Percentiles rank a stretch among this genome's conserved stretches.
Evolutionary conservation across 2,329 filamentous ascomycete species (phyloP).

Genomic region (Calonectria montana): DNA sequence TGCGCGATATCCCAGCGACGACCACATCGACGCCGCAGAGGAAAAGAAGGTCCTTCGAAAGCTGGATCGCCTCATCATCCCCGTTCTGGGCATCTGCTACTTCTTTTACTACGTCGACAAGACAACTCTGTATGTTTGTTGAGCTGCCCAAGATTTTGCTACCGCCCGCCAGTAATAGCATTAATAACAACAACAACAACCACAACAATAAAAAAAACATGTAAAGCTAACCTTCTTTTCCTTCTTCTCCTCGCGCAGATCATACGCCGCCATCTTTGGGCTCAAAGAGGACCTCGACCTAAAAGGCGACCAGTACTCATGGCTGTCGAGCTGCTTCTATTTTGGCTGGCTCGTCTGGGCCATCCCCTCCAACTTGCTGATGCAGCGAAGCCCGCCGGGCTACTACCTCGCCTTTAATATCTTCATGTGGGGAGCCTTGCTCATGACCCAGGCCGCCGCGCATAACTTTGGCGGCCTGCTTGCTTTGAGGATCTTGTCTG

Average conservation of each 20-base stretch:
- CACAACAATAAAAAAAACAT: not conserved
- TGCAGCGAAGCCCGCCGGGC: conserved; percentile 49
- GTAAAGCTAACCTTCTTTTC: not conserved
- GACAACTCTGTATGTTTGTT: conserved; percentile 57
- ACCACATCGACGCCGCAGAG: conserved; percentile 48
- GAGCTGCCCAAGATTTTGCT: not conserved
- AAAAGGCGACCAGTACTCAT: conserved; percentile 67
- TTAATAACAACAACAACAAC: not conserved
- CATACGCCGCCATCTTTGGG: conserved; percentile 74
- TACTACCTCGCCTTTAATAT: conserved; percentile 58
- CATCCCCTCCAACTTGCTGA: conserved; percentile 46
- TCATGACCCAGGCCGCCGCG: conserved; percentile 64
- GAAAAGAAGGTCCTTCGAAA: conserved; percentile 51
- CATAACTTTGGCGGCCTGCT: conserved; percentile 67
- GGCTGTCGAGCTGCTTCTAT: conserved; percentile 51
- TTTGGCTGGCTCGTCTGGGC: conserved; percentile 54
- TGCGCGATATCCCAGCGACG: conserved; percentile 50
- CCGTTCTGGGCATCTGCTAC: conserved; percentile 53
- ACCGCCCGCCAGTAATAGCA: too few relatives aligned
- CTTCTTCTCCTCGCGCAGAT: conserved; percentile 39
- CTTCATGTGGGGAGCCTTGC: conserved; percentile 64
- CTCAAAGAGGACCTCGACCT: conserved; percentile 69
- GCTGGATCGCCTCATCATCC: conserved; percentile 52
- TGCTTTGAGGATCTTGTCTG: conserved; percentile 68
- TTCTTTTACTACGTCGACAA: conserved; percentile 57